Evolutionary conservation across 2,329 filamentous ascomycete species (phyloP), one percentile per base, ranked within the genome.

Genomic region (Talaromyces rugulosus): DNA sequence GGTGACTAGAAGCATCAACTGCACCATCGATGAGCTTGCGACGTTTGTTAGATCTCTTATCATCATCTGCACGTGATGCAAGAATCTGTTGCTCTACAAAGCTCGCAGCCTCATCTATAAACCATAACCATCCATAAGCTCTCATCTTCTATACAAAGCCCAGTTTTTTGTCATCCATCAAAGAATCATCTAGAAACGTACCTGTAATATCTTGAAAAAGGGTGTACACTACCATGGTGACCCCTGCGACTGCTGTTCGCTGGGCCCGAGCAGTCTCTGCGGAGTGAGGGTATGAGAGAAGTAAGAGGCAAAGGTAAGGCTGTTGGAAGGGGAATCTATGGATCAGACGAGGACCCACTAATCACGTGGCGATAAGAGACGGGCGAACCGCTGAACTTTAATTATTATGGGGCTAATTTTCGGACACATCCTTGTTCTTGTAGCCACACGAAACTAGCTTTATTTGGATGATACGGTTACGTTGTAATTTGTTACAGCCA

Each of bases 11-110:
- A 7, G 18, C n/a, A 7, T 59, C 33, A 3, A 28, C n/a, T 33
- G 31, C 23, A 44, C 56, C 44, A 16, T 53, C 16, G 12, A 18
- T 12, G 2, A 63, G 30, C 64, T 74, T 77, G 63, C 71, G 74
- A 58, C 74, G 73, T 65, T 77, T 77, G 18, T 52, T 68, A 11
- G 66, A 67, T 63, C 58, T 70, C n/a, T 58, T 36, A 27, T 61
- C 44, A 42, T 28, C 56, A 47, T 18, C 34, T 30, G 12, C 18
- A 18, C 18, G 42, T 33, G 55, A 56, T n/a, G 61, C 55, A 52
- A 51, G 47, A 33, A 62, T 47, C 27, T 56, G 42, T 23, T 52
- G 30, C 42, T 52, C 51, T 59, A 62, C 59, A 28, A 57, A 59
- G 23, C 52, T 56, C 61, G 57, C 56, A 36, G 55, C n/a, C 23